Base-by-base conservation (phyloP, 441 rosid genomes). In the Adansonia madagascariensis region DNA sequence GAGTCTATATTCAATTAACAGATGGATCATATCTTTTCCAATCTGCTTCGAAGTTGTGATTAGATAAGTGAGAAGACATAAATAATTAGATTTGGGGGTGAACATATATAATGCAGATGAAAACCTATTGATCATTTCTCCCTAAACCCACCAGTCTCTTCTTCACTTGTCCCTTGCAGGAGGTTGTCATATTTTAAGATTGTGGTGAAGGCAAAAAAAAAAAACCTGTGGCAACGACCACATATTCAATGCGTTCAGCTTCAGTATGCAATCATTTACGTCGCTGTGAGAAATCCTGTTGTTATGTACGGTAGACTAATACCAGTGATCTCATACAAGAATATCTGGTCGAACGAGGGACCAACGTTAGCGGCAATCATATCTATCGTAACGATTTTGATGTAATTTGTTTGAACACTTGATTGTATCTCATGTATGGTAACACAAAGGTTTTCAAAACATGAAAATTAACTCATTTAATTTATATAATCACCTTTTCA, bases 141-240 rank as follows among this genome's bases (percentile, higher is more conserved):
- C 78, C 75, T 50, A 83, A 60, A 80, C 94, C 94, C 0, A 66
- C 10, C 41, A 86, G 78, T 75, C 78, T 90, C 59, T 61, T 77
- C 61, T 88, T 90, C 79, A 39, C 88, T n/a, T 85, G 79, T 17
- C 68, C 78, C 1, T 64, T 46, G 75, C 92, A 91, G 78, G 82
- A 84, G 74, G 55, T 81, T 81, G 89, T 68, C 88, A 7, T 43
- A 93, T 80, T 94, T 90, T 80, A 87, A 85, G 84, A 94, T 92
- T 20, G 82, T 85, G 27, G 96, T 91, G 17, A 88, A 82, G 88
- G 90, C 88, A 39, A 82, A 83, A 35, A 35, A 35, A 35, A 35
- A 35, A 35, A 35, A 35, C 82, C 84, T 6, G 55, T 86, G 84
- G 61, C 61, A 10, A 74, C 78, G n/a, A 82, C 85, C 20, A 59